Percentiles rank a stretch among this genome's conserved stretches.
phyloP scores from a whole-genome alignment of 345 rosid species.

The Cardamine occulta region DNA sequence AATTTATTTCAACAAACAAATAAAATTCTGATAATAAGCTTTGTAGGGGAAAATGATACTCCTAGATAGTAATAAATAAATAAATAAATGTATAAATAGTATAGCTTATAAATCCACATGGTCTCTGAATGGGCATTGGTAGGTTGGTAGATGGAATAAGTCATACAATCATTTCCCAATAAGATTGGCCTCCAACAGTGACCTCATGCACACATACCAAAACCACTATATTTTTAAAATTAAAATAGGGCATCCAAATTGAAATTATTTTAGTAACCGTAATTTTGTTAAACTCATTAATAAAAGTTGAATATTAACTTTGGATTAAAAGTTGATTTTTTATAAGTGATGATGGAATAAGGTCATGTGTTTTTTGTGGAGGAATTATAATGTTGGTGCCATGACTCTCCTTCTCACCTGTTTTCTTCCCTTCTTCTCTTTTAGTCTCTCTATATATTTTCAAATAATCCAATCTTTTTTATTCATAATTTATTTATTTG shows the following conservation, averaged over 20 bases:
- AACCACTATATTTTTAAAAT: background rate
- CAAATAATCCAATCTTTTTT: background rate
- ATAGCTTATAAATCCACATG: conserved; percentile 40
- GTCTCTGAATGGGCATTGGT: conserved; percentile 29
- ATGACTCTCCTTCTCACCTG: conserved; percentile 23
- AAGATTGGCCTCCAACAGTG: conserved; percentile 26
- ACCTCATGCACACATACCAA: conserved; percentile 26
- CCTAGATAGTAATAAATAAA: background rate
- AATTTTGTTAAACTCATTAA: background rate
- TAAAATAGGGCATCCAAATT: background rate
- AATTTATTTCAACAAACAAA: background rate
- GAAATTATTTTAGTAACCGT: no score
- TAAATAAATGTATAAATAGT: background rate
- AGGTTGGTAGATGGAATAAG: conserved; percentile 46
- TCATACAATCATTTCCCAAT: conserved; percentile 30
- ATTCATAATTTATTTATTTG: background rate
- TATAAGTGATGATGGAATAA: conserved; percentile 22
- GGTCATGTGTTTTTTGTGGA: conserved; percentile 45
- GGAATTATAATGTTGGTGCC: conserved; percentile 32
- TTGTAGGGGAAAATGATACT: background rate
- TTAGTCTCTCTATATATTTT: conserved; percentile 24
- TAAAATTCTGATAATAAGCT: background rate
- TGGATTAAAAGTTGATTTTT: background rate
- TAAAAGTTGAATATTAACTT: background rate
- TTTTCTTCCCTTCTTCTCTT: conserved; percentile 18